Base-by-base conservation (phyloP, 2,329 filamentous ascomycete genomes). In the Leptoxyphium fumago region DNA sequence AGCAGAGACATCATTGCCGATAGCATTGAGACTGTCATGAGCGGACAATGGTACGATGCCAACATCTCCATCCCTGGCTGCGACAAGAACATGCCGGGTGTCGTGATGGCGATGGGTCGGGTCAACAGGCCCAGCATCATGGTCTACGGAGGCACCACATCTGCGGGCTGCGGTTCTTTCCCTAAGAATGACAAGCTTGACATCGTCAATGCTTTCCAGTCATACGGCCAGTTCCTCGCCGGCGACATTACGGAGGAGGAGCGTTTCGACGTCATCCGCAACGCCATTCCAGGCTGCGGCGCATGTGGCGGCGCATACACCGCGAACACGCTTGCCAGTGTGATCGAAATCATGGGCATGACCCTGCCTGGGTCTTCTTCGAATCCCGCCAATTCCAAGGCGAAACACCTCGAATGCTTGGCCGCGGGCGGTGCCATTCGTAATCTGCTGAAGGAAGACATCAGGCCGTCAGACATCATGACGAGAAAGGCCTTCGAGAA, bases 11-110 rank as follows among this genome's bases (percentile, higher is more conserved):
- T 98, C 58, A 98, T 98, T 56, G 91, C 91, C 58, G 91, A 98
- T 68, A 93, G 84, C 49, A 94, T 98, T 58, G 91, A 98, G 74
- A 96, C 91, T 5, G 91, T 98, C 56, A 98, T 96, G 88, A 82
- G 87, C 53, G 91, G 87, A 13, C 91, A 98, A 68, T 96, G 88
- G 87, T 96, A 98, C 62, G 91, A 98, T 64, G 89, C 80, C 54
- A 96, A 96, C 66, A 83, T 98, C 61, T 94, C 86, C 43, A 83
- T 98, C 56, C 91, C 91, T 11, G 91, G 91, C 41, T 98, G 91
- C 67, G 91, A 98, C 75, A 98, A 98, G 78, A 98, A 98, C 70
- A 96, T 98, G 91, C 87, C 87, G n/a, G 67, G 69, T 60, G 69
- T 72, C 40, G 64, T 72, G 47, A 72, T 72, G 66, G 91, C 88